A percentile compares a stretch with the other conserved stretches of the same genome.
Evolutionary conservation across 495 filamentous ascomycete species (phyloP).

Genomic region (Hypoxylon cercidicola): DNA sequence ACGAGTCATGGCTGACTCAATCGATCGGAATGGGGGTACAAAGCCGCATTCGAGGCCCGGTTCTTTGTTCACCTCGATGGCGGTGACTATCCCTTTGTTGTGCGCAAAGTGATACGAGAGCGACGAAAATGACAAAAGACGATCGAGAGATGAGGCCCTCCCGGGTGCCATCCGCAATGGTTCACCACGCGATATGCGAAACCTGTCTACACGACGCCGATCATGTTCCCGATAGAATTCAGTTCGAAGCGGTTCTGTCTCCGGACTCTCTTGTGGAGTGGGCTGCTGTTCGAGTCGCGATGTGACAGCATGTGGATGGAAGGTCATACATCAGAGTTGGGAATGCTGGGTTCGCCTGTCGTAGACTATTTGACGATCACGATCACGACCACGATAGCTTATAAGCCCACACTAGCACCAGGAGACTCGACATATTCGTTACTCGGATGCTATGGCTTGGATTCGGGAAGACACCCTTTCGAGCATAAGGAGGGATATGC

Average conservation of each 20-base stretch:
- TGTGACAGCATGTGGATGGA: constrained; percentile 23
- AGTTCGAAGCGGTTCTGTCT: constrained; percentile 28
- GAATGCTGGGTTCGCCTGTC: constrained; percentile 15
- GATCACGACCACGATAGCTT: constrained; percentile 40
- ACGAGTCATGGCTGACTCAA: constrained; percentile 31
- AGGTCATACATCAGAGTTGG: constrained; percentile 26
- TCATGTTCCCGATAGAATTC: constrained; percentile 24
- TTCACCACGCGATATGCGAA: constrained; percentile 17
- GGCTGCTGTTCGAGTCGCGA: constrained; percentile 28
- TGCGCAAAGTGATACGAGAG: constrained; percentile 13
- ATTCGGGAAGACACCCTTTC: constrained; percentile 21
- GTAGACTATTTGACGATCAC: constrained; percentile 28
- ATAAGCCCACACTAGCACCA: constrained; percentile 30
- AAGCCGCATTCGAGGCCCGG: constrained; percentile 38
- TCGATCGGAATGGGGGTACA: constrained; percentile 29
- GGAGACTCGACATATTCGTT: constrained; percentile 23
- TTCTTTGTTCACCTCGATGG: constrained; percentile 37
- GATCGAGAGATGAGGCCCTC: constrained; percentile 13
- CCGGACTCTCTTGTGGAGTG: constrained; percentile 23
- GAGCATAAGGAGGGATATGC: constrained; percentile 14
- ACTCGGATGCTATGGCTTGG: constrained; percentile 30
- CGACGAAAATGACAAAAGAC: constrained; percentile 26
- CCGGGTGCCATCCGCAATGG: constrained; percentile 21
- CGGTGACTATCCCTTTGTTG: constrained; percentile 37
- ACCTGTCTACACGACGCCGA: constrained; percentile 26